phyloP scores from a whole-genome alignment of 805 yeast genomes.

The Lachancea cidri region DNA sequence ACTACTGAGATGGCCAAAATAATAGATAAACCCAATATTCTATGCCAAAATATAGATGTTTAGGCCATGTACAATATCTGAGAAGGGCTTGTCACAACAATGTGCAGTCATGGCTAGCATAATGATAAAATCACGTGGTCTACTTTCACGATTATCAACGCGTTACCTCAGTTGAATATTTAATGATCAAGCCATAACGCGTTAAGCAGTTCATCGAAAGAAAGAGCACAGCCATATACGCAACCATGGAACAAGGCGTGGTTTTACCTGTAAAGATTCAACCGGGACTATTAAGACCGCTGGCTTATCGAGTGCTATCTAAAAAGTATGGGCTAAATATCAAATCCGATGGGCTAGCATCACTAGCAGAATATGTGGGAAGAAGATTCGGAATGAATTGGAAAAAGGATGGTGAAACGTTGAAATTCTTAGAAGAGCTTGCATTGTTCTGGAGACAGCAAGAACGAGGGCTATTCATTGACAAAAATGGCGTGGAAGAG shows the following conservation, averaged over 20 bases:
- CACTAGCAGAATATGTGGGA: conserved; percentile 72
- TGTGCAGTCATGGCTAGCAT: no score
- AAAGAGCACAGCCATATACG: neutral
- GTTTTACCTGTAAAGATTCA: conserved; percentile 72
- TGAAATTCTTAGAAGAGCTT: conserved; percentile 56
- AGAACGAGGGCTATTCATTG: conserved; percentile 80
- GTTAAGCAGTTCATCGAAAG: neutral
- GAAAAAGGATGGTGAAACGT: conserved; percentile 41
- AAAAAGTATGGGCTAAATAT: conserved; percentile 90
- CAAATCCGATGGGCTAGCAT: conserved; percentile 75
- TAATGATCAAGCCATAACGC: neutral
- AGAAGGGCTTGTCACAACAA: no score
- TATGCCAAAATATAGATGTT: no score
- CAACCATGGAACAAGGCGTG: conserved; percentile 12
- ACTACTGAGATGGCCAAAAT: no score
- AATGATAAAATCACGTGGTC: no score
- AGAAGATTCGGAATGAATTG: conserved; percentile 78
- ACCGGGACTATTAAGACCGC: conserved; percentile 80
- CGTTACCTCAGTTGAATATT: neutral
- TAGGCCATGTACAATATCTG: no score
- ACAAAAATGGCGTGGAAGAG: conserved; percentile 60
- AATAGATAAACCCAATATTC: no score
- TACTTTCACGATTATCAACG: neutral
- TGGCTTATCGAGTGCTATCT: conserved; percentile 84
- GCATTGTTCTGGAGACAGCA: conserved; percentile 85